These are phyloP conservation scores for Guillardia theta DNA, from an alignment of 78 protist species.

Conservation along the genomic window DNA sequence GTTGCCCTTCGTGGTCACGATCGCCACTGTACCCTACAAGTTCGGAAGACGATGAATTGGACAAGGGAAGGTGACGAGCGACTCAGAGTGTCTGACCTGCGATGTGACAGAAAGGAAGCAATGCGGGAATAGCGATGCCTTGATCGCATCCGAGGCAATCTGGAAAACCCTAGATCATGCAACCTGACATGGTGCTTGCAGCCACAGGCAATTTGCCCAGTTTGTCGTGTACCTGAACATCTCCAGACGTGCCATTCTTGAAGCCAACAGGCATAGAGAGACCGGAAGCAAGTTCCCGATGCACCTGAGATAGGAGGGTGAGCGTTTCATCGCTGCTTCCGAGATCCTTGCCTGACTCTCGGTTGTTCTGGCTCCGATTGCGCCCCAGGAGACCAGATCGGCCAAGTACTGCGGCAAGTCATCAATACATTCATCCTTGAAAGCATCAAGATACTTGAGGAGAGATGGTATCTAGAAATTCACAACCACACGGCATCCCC, in stretches of 20 bases:
- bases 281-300: conserved; percentile 34
- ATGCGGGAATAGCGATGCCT: background rate
- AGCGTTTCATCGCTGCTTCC: background rate
- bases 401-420: conserved; percentile 6
- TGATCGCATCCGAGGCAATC: conserved; percentile 28
- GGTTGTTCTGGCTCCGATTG: background rate
- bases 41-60: background rate
- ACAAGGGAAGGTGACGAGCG: background rate
- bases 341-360: background rate
- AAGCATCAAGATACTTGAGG: background rate
- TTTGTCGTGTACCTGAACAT: background rate
- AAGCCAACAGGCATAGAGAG: conserved; percentile 44
- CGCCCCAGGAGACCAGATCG: conserved; percentile 37
- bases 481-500: conserved; percentile 36
- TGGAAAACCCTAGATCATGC: background rate
- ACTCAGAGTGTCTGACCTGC: background rate
- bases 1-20: conserved; percentile 47
- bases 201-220: background rate
- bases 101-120: conserved; percentile 41
- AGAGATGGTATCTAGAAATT: conserved; percentile 29
- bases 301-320: background rate
- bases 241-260: conserved; percentile 45
- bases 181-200: background rate
- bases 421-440: background rate
- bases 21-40: conserved; percentile 5